A percentile compares a stretch with the other conserved stretches of the same genome.
These are phyloP conservation scores for Boletellus ananiceps DNA, from an alignment of 768 basidiomycete genomes.

Conservation along the genomic window DNA sequence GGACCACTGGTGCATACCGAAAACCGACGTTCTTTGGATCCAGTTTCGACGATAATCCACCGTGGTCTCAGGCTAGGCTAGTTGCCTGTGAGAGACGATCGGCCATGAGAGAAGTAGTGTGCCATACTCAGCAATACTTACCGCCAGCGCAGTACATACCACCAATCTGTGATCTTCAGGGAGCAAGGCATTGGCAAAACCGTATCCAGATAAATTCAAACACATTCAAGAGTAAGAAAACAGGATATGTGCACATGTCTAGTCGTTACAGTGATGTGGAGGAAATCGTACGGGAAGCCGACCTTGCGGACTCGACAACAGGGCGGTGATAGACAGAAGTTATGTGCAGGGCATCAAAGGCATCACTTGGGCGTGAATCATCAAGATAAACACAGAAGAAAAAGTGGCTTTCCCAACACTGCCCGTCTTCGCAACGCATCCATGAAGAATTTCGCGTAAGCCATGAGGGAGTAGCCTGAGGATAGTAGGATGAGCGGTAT, in stretches of 20 bases:
- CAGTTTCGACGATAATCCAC: conserved; percentile 2
- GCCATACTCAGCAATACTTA: conserved; percentile 11
- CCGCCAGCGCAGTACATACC: conserved; percentile 7
- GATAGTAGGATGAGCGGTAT: conserved; percentile 28
- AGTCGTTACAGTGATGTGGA: conserved; percentile 56
- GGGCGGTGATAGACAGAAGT: conserved; percentile 8
- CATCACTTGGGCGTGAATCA: conserved; percentile 24
- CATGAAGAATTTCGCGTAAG: conserved; percentile 20
- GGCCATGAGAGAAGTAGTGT: conserved; percentile 7
- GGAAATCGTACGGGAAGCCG: conserved; percentile 19
- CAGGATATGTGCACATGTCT: conserved; percentile 54
- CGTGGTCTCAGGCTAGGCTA: not conserved
- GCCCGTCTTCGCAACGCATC: conserved; percentile 13
- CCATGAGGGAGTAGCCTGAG: conserved; percentile 16
- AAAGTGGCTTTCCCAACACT: conserved; percentile 9
- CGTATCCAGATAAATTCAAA: conserved; percentile 29
- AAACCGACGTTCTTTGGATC: conserved; percentile 6
- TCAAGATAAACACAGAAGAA: conserved; percentile 18
- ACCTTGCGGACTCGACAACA: conserved; percentile 17
- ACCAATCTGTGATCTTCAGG: conserved; percentile 18
- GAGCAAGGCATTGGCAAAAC: conserved; percentile 25
- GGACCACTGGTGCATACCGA: conserved; percentile 5
- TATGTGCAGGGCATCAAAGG: conserved; percentile 24
- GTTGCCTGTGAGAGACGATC: not conserved
- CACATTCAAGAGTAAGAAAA: conserved; percentile 33